Evolutionary conservation across 192 early-diverging fungal genomes (phyloP).

Genomic region (Podila clonocystis): DNA sequence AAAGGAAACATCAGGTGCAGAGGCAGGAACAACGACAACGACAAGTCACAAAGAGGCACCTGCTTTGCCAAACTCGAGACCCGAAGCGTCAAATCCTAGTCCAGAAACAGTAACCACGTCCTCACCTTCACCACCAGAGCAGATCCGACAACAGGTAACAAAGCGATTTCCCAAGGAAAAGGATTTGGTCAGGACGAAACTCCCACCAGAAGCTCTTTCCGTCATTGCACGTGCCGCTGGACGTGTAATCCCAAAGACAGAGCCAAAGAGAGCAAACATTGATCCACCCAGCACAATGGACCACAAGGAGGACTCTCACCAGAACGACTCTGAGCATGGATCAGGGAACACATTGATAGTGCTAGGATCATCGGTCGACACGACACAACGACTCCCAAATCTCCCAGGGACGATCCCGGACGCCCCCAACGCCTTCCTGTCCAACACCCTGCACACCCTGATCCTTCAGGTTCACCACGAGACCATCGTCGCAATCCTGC

Average conservation of each 20-base stretch:
- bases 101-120: background rate
- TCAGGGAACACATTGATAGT: no score
- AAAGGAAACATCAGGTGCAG: background rate
- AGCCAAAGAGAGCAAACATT: background rate
- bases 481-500: background rate
- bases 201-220: background rate
- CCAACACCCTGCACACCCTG: background rate
- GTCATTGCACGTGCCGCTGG: background rate
- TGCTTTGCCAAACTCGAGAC: background rate
- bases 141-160: no score
- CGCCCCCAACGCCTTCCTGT: background rate
- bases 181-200: background rate
- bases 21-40: background rate
- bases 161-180: background rate
- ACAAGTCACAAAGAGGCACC: background rate
- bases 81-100: background rate
- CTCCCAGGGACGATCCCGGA: background rate
- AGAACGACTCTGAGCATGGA: no score
- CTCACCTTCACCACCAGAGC: no score
- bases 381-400: background rate
- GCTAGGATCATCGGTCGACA: no score
- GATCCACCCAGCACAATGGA: background rate
- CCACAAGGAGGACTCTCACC: background rate
- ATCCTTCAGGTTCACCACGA: constrained; percentile 3
- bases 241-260: background rate